Evolutionary conservation across 225 moss, liverwort and hornwort genomes (phyloP), one percentile per base, ranked within the genome.

Genomic region (Bryoerythrophyllum caledonicum): DNA sequence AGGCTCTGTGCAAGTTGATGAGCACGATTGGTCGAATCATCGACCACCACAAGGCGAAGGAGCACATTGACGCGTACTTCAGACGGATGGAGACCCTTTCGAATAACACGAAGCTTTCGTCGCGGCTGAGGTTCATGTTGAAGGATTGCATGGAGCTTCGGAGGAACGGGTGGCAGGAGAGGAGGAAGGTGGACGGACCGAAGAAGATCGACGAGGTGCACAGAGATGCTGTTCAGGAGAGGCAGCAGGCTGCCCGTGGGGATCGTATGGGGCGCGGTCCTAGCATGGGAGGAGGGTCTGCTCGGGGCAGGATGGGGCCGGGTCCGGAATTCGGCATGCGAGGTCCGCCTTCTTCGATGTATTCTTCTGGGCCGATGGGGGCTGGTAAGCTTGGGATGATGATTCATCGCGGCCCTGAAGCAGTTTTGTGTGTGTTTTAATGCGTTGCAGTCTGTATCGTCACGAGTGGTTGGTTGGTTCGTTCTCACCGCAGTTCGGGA

Each of bases 1-100:
- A 99, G 82, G 97, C 97, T 25, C 40, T 99, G 85, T 99, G 97
- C 84, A 99, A 99, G 82, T 83, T 95, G 70, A 99, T 99, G 97
- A 95, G 87, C 85, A 99, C 97, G 1, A 95, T 99, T 68, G 97
- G 97, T 57, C 83, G 82, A 17, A 99, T 99, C 30, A 99, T 99
- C 68, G 97, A 99, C 70, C 93, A 99, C 60, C 38, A 11, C 6
- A 95, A 91, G 74, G 97, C 97, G 2, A 99, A 91, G 58, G 95
- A 89, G 76, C 95, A 94, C 73, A 95, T 99, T 38, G 94, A 99
- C 71, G 89, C 90, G 3, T 99, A 95, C 82, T 99, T 99, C 55
- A 83, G 71, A 26, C 86, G 97, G 67, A 99, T 99, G 91, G 94
- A 93, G 5, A 53, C 1, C 14, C 76, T 99, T 6, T 90, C 88